Base-by-base conservation (phyloP, 1,139 yeast genomes). In the Geotrichum restrictum region DNA sequence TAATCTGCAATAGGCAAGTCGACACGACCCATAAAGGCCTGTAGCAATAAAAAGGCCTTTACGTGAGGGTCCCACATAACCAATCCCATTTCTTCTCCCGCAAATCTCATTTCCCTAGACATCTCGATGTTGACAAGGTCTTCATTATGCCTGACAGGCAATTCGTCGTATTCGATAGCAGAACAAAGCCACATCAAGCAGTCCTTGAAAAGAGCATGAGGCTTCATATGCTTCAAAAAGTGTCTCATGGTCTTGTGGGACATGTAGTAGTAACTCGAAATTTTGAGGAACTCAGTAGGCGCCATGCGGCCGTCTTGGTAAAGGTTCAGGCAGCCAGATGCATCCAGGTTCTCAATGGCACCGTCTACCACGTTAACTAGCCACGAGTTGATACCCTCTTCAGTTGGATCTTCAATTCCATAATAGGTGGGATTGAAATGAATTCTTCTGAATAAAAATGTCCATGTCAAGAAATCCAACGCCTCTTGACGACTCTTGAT, bases 391-490 rank as follows among this genome's bases (percentile, higher is more conserved):
- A 88, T 57, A 19, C 57, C 52, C 1, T 79, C 82, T 3, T 80
- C 74, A 1, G 82, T 70, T 1, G 75, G 72, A 61, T 86, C 95
- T 57, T 84, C 91, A 59, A 91, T 83, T 0, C 95, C 95, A 64
- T 94, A 94, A 64, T 85, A 94, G 0, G 97, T 87, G 1, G 98
- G 98, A 67, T 94, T 94, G 64, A 89, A 91, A 64, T 91, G 96
- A 1, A 95, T 93, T 62, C 99, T 79, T 63, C 98, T 79, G 69
- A 84, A 94, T 60, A 94, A 74, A 68, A 93, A 94, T 0, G 99
- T 94, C 94, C 98, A 91, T 0, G 95, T 86, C 61, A 94, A 73
- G 66, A 93, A 94, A 58, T 91, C 95, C 77, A 93, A 74, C 0
- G 98, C 98, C 52, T 88, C 93, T 64, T 89, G 96, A 59, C 88